These are phyloP conservation scores for Ascomycota sp. DNA, from an alignment of 2,329 filamentous ascomycete species.

Conservation along the genomic window DNA sequence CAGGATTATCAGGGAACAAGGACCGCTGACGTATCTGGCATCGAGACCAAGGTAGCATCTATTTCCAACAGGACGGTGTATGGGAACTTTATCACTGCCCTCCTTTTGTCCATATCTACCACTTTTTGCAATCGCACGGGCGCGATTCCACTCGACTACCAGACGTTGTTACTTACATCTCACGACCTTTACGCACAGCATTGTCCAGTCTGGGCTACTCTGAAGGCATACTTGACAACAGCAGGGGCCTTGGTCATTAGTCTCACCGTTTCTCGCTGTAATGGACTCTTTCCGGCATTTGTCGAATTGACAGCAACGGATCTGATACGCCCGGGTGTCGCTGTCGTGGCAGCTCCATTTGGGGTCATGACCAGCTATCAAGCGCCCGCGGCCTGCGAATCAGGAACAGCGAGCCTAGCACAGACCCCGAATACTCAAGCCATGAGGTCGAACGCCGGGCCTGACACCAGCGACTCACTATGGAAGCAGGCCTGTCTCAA, in stretches of 20 bases:
- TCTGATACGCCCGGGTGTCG: slow-evolving; percentile 18
- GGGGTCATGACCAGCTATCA: slow-evolving; percentile 18
- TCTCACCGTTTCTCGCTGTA: slow-evolving; percentile 24
- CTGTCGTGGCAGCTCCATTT: slow-evolving; percentile 33
- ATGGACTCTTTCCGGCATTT: slow-evolving; percentile 24
- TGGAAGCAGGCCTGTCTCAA: slow-evolving; percentile 31
- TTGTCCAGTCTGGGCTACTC: slow-evolving; percentile 22
- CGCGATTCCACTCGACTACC: slow-evolving; percentile 31
- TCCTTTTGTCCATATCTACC: slow-evolving; percentile 27
- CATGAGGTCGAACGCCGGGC: slow-evolving; percentile 19
- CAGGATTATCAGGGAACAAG: slow-evolving; percentile 8
- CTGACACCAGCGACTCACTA: slow-evolving; percentile 19
- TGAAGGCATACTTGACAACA: slow-evolving; percentile 34
- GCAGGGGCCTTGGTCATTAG: slow-evolving; percentile 31
- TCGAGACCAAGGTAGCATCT: slow-evolving; percentile 7
- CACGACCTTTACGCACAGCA: slow-evolving; percentile 5
- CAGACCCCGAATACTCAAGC: slow-evolving; percentile 34
- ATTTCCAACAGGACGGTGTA: slow-evolving; percentile 22
- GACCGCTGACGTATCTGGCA: slow-evolving; percentile 8
- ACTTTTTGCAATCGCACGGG: slow-evolving; percentile 26
- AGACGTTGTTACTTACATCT: slow-evolving; percentile 26
- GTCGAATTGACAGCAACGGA: slow-evolving; percentile 21
- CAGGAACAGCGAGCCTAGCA: slow-evolving; percentile 16
- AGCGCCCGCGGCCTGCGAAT: slow-evolving; percentile 3
- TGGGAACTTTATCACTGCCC: slow-evolving; percentile 32